phyloP scores from a whole-genome alignment of 768 basidiomycete species.

The Auricularia cornea region DNA sequence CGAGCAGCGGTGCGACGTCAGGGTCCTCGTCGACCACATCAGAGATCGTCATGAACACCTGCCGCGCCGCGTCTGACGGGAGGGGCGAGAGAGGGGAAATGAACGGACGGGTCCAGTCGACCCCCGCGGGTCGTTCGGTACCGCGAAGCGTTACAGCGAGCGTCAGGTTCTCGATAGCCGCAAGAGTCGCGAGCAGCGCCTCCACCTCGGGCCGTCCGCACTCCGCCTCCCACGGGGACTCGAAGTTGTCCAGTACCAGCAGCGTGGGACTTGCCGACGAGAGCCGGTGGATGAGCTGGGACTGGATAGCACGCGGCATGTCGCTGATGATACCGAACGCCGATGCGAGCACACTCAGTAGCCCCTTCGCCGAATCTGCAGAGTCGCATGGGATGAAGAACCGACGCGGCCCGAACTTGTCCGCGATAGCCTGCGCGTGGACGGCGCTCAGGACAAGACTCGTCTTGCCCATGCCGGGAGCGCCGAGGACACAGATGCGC shows the following conservation, averaged over 20 bases:
- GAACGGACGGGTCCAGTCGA: constrained; percentile 2
- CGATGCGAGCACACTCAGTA: not conserved
- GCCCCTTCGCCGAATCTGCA: not conserved
- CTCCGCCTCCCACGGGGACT: constrained; percentile 29
- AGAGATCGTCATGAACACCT: constrained; percentile 15
- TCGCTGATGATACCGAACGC: not conserved
- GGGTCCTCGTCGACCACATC: constrained; percentile 16
- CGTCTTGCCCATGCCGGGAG: not conserved
- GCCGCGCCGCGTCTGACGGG: constrained; percentile 13
- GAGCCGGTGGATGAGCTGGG: not conserved
- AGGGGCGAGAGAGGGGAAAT: not conserved
- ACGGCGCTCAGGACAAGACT: not conserved
- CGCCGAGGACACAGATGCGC: not conserved
- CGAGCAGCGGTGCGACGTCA: constrained; percentile 11
- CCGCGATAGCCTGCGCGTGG: not conserved
- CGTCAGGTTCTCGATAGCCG: constrained; percentile 19
- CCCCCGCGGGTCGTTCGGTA: not conserved
- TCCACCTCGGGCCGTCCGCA: constrained; percentile 16
- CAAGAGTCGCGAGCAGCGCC: constrained; percentile 18
- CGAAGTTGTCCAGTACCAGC: constrained; percentile 33
- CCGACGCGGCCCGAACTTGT: not conserved
- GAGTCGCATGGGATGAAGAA: not conserved
- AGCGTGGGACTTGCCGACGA: constrained; percentile 18
- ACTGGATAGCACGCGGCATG: not conserved
- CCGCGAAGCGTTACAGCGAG: constrained; percentile 29